Conservation (phyloP, 2,329 filamentous ascomycete genomes). For the Aspergillus sergii region DNA sequence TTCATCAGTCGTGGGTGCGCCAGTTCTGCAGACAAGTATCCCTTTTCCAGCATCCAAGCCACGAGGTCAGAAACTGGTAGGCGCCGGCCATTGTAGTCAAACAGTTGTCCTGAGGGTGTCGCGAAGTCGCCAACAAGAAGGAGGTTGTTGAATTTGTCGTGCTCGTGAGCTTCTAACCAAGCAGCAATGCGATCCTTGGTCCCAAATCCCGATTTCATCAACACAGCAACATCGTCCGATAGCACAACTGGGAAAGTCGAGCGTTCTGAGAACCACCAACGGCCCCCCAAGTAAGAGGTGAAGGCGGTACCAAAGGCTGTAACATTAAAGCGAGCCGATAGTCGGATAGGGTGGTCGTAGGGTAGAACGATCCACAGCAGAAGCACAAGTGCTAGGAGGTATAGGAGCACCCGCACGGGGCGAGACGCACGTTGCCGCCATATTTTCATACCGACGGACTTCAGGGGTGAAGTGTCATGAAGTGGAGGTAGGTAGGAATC, state of each 20-base stretch:
- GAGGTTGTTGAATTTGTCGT: not conserved
- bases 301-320: not conserved
- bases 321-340: slow-evolving; percentile 6
- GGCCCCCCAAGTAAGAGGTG: not conserved
- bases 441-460: slow-evolving; percentile 1
- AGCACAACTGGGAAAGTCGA: not conserved
- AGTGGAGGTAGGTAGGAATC: not conserved
- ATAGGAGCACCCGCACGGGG: not conserved
- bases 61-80: slow-evolving; percentile 2
- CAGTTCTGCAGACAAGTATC: not conserved
- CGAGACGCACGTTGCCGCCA: not conserved
- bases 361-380: slow-evolving; percentile 1
- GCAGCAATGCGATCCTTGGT: slow-evolving; percentile 3
- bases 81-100: slow-evolving; percentile 2
- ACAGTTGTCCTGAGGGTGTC: not conserved
- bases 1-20: not conserved
- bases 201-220: slow-evolving; percentile 8
- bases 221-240: slow-evolving; percentile 4
- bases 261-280: slow-evolving; percentile 4
- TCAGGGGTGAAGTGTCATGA: not conserved
- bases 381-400: not conserved
- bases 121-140: slow-evolving; percentile 6
- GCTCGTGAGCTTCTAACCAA: slow-evolving; percentile 9
- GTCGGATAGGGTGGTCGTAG: slow-evolving; percentile 4
- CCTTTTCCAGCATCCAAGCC: slow-evolving; percentile 4